Conservation (phyloP, 2,329 filamentous ascomycete genomes). For the Diaporthe nobilis region DNA sequence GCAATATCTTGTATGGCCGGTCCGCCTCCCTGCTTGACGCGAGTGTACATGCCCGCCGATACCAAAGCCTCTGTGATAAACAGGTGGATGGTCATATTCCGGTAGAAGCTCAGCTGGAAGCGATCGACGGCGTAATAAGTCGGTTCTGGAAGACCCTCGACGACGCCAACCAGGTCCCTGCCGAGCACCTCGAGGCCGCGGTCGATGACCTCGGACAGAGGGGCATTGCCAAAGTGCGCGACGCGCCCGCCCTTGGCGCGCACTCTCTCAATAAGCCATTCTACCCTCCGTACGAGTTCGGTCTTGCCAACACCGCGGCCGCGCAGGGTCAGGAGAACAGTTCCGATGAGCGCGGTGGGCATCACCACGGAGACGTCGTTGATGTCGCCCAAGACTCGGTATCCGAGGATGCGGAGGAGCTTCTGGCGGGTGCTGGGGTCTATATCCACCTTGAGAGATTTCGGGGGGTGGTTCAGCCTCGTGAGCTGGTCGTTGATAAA, state of each 20-base stretch:
- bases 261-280: slow-evolving; percentile 90
- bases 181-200: slow-evolving; percentile 93
- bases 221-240: slow-evolving; percentile 88
- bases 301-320: slow-evolving; percentile 91
- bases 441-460: slow-evolving; percentile 62
- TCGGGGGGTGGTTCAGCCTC: slow-evolving; percentile 66
- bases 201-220: slow-evolving; percentile 86
- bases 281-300: slow-evolving; percentile 87
- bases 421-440: slow-evolving; percentile 74
- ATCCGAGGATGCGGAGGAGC: slow-evolving; percentile 88
- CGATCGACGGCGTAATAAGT: slow-evolving; percentile 96
- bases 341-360: slow-evolving; percentile 96
- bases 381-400: slow-evolving; percentile 93
- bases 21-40: slow-evolving; percentile 91
- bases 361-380: slow-evolving; percentile 97
- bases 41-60: slow-evolving; percentile 89
- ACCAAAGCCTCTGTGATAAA: slow-evolving; percentile 96
- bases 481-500: slow-evolving; percentile 85
- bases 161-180: slow-evolving; percentile 85
- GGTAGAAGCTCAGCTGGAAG: slow-evolving; percentile 97
- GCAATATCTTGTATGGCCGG: slow-evolving; percentile 83
- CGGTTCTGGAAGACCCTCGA: slow-evolving; percentile 86
- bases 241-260: slow-evolving; percentile 90
- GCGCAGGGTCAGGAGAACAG: slow-evolving; percentile 89
- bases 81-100: slow-evolving; percentile 99